phyloP scores from a whole-genome alignment of 257 asterid species.

The Cruciata laevipes region DNA sequence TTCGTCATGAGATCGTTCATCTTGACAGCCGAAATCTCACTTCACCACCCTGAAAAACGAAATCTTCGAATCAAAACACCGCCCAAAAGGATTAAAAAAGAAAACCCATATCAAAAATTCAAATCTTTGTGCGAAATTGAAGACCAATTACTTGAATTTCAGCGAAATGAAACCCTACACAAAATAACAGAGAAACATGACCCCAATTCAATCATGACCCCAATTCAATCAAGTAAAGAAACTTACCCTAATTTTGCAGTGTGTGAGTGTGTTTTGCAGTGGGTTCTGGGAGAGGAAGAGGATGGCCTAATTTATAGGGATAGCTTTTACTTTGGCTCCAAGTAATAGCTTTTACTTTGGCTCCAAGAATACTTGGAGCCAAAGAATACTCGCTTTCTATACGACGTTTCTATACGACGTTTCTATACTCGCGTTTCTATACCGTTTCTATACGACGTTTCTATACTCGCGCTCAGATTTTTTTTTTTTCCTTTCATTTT shows the following conservation, averaged over 20 bases:
- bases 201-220: neutral
- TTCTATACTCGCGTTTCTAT: no score
- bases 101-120: neutral
- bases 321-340: no score
- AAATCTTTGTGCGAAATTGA: neutral
- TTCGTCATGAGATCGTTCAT: slow-evolving; percentile 90
- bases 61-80: neutral
- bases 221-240: no score
- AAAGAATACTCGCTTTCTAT: no score
- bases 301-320: no score
- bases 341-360: no score
- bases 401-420: no score
- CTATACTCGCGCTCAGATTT: no score
- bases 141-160: slow-evolving; percentile 11
- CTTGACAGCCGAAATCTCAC: slow-evolving; percentile 16
- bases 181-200: neutral
- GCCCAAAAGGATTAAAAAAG: neutral
- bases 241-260: slow-evolving; percentile 1
- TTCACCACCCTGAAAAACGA: slow-evolving; percentile 14
- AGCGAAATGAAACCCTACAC: neutral
- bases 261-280: slow-evolving; percentile 8
- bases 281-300: slow-evolving; percentile 7
- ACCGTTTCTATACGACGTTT: no score
- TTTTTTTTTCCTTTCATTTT: no score
- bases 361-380: no score